Percentiles rank a stretch among this genome's conserved stretches.
Conservation (phyloP, 2,329 filamentous ascomycete genomes). For the Aureobasidium lini region DNA sequence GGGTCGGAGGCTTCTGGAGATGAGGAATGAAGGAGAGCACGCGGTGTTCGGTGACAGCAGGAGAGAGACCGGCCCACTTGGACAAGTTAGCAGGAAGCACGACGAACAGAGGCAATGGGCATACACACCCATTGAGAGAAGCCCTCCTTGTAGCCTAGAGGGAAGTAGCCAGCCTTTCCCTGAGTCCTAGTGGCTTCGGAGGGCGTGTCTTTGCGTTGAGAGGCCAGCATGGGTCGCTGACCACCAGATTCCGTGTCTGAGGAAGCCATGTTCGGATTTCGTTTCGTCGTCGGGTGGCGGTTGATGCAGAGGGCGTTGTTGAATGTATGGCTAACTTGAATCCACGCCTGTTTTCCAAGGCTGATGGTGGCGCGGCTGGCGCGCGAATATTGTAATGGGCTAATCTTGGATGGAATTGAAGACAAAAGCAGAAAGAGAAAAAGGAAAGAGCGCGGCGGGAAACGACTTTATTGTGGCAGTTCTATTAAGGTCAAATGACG, state of each 20-base stretch:
- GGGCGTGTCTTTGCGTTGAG: constrained; percentile 24
- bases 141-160: constrained; percentile 84
- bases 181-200: constrained; percentile 12
- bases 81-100: background rate
- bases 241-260: constrained; percentile 19
- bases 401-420: constrained; percentile 2
- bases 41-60: constrained; percentile 75
- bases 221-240: constrained; percentile 28
- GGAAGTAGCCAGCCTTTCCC: constrained; percentile 49
- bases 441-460: background rate
- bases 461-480: background rate
- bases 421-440: background rate
- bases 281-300: constrained; percentile 7
- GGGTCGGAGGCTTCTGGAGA: constrained; percentile 63
- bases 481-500: background rate
- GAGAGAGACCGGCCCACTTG: constrained; percentile 79
- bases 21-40: constrained; percentile 83
- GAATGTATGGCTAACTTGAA: constrained; percentile 1
- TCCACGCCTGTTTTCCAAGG: constrained; percentile 13
- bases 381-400: constrained; percentile 1
- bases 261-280: constrained; percentile 22
- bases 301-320: constrained; percentile 10
- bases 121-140: constrained; percentile 72
- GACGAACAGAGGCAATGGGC: background rate
- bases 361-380: constrained; percentile 8